These are phyloP conservation scores for Lentinula sp. DNA, from an alignment of 768 basidiomycete species.

Conservation along the genomic window DNA sequence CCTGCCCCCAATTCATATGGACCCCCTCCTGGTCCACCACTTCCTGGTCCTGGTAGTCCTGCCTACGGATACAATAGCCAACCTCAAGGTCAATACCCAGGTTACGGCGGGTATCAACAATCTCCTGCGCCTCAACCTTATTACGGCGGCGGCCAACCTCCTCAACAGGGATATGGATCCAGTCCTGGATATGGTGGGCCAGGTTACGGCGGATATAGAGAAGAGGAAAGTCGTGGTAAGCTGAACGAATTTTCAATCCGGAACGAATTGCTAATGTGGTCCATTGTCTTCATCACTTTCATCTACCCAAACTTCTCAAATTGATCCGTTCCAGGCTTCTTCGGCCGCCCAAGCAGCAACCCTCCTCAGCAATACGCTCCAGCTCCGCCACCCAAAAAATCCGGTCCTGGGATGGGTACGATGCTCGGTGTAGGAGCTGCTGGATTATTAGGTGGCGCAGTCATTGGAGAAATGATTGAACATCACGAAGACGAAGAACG, in stretches of 20 bases:
- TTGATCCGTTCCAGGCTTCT: constrained; percentile 19
- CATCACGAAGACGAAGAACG: constrained; percentile 11
- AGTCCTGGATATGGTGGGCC: constrained; percentile 7
- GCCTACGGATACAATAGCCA: constrained; percentile 20
- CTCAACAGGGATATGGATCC: constrained; percentile 14
- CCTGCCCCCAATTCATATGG: constrained; percentile 32
- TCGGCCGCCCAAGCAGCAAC: constrained; percentile 22
- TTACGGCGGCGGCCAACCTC: constrained; percentile 15
- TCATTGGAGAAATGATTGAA: constrained; percentile 49
- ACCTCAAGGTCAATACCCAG: constrained; percentile 20
- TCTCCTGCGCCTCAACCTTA: constrained; percentile 18
- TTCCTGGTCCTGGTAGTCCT: constrained; percentile 7
- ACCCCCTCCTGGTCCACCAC: constrained; percentile 22
- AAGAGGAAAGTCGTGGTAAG: constrained; percentile 17
- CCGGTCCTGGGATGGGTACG: constrained; percentile 46
- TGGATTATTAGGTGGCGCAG: constrained; percentile 58
- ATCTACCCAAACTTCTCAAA: background rate
- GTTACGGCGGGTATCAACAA: constrained; percentile 19
- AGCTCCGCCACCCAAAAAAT: constrained; percentile 31
- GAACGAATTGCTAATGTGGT: background rate
- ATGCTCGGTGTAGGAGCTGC: constrained; percentile 41
- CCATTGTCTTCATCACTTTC: background rate
- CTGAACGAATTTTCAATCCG: background rate
- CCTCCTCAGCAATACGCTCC: constrained; percentile 32
- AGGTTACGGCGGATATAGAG: constrained; percentile 11